phyloP scores from a whole-genome alignment of 352 stramenopile genomes.

The Phytopythium boreale region DNA sequence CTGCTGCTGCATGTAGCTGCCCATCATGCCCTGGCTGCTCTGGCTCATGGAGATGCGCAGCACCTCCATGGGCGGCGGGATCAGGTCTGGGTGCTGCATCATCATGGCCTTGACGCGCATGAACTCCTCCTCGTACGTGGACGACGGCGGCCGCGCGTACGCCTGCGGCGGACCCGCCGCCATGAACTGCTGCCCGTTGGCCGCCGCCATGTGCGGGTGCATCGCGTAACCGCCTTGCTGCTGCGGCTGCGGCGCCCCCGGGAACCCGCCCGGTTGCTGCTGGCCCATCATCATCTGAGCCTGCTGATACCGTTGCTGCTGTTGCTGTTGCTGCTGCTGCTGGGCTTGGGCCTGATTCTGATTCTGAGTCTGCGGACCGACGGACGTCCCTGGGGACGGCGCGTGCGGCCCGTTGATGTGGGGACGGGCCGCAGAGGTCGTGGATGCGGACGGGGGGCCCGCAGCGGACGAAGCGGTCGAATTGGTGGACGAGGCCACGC shows the following conservation, averaged over 20 bases:
- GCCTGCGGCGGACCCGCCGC: conserved; percentile 32
- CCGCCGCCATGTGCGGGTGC: conserved; percentile 42
- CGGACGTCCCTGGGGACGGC: conserved; percentile 15
- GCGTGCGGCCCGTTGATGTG: conserved; percentile 60
- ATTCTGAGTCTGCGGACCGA: conserved; percentile 3
- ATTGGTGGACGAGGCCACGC: not conserved
- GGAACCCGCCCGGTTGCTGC: conserved; percentile 33
- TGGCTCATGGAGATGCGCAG: conserved; percentile 84
- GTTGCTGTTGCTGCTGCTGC: conserved; percentile 34
- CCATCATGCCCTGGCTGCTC: conserved; percentile 56
- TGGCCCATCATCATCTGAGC: conserved; percentile 82
- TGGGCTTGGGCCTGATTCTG: conserved; percentile 20
- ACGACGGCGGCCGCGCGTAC: conserved; percentile 51
- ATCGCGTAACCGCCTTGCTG: conserved; percentile 34
- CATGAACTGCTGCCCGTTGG: conserved; percentile 59
- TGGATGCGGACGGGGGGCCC: conserved; percentile 20
- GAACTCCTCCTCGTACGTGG: conserved; percentile 85
- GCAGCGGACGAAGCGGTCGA: not conserved
- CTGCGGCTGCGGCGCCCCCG: conserved; percentile 36
- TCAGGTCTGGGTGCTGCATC: conserved; percentile 85
- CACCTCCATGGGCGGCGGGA: conserved; percentile 84
- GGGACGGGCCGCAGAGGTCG: conserved; percentile 59
- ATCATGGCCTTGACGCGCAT: conserved; percentile 87
- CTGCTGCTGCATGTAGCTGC: conserved; percentile 61
- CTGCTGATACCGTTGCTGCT: conserved; percentile 49